Conservation (phyloP, 2,329 filamentous ascomycete genomes). For the Hypoxylon sp. region DNA sequence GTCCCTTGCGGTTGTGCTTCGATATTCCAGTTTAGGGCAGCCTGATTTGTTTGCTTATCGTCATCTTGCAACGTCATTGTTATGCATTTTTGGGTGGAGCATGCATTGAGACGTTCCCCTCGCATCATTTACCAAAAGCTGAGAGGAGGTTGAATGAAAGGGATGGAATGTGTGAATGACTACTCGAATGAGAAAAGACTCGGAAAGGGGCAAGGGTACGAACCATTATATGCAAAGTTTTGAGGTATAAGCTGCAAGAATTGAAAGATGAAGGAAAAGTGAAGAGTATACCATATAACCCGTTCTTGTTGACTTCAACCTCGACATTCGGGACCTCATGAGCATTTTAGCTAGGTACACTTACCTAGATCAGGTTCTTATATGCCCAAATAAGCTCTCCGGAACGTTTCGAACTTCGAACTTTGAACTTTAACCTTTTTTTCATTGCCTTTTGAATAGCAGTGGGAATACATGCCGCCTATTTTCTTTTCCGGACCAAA, state of each 20-base stretch:
- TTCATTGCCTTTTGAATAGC: conserved; percentile 12
- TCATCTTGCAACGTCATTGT: conserved; percentile 30
- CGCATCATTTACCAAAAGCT: conserved; percentile 4
- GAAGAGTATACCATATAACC: conserved; percentile 9
- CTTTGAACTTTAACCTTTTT: conserved; percentile 31
- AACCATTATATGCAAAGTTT: background rate
- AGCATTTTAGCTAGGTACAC: conserved; percentile 5
- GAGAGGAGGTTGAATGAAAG: background rate
- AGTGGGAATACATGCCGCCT: conserved; percentile 21
- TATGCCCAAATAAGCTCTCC: conserved; percentile 8
- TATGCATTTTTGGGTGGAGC: conserved; percentile 35
- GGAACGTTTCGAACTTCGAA: conserved; percentile 10
- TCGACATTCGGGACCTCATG: background rate
- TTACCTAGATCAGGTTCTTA: conserved; percentile 6
- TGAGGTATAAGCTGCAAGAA: background rate
- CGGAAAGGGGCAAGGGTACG: background rate
- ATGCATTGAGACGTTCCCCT: conserved; percentile 25
- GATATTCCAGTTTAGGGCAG: background rate
- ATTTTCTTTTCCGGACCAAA: conserved; percentile 32
- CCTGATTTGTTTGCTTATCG: conserved; percentile 16
- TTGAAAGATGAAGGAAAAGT: background rate
- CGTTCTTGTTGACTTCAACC: conserved; percentile 2
- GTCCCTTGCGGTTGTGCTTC: background rate
- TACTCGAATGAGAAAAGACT: background rate
- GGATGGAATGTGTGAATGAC: background rate